Percentiles rank a stretch among this genome's conserved stretches.
Evolutionary conservation across 805 yeast genomes (phyloP).

Genomic region (Candida xiaguanensis): DNA sequence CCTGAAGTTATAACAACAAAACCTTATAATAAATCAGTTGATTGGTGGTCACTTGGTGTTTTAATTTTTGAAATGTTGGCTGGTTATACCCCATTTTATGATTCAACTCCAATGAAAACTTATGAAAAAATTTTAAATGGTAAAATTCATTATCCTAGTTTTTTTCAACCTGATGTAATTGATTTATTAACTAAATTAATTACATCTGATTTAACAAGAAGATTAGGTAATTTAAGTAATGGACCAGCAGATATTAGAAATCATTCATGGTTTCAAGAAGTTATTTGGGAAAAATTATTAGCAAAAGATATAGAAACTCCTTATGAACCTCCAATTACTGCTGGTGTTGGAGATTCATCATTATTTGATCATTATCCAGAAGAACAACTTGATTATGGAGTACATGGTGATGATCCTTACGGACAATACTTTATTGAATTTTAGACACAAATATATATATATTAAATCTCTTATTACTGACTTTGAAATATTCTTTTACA

Average conservation of each 20-base stretch:
- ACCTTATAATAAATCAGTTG: constrained; percentile 60
- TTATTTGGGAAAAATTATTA: constrained; percentile 56
- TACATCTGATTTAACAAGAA: constrained; percentile 50
- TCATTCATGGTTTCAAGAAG: constrained; percentile 60
- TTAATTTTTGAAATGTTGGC: constrained; percentile 60
- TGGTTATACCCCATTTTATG: constrained; percentile 61
- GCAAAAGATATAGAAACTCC: constrained; percentile 59
- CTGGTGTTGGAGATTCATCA: constrained; percentile 59
- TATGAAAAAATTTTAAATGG: constrained; percentile 57
- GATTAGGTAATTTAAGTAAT: constrained; percentile 56
- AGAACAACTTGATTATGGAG: constrained; percentile 79
- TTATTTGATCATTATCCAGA: constrained; percentile 76
- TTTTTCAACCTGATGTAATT: constrained; percentile 50
- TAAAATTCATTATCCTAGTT: constrained; percentile 49
- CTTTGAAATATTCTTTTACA: constrained; percentile 71
- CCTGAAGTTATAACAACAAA: constrained; percentile 62
- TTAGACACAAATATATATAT: constrained; percentile 11
- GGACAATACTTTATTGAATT: constrained; percentile 44
- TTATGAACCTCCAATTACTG: constrained; percentile 60
- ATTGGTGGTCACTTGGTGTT: constrained; percentile 65
- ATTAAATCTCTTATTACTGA: background rate
- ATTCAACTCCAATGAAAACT: constrained; percentile 60
- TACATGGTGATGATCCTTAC: constrained; percentile 63
- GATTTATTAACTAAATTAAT: constrained; percentile 50
- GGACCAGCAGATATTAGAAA: constrained; percentile 55